phyloP scores from a whole-genome alignment of 768 basidiomycete genomes.

The Dentipellis fragilis region DNA sequence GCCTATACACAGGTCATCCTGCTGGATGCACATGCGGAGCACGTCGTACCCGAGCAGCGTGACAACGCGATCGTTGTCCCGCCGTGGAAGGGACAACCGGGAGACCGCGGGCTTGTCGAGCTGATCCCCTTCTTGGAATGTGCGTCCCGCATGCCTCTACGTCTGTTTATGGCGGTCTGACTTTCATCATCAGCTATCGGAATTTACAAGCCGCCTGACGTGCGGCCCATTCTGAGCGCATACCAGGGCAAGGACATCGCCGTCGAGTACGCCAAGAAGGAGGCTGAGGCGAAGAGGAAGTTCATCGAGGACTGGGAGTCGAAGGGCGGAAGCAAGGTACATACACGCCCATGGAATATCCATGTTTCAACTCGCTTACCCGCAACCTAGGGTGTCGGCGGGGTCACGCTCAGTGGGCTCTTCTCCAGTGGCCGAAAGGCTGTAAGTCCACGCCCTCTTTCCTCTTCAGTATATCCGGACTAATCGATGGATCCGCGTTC shows the following conservation, averaged over 20 bases:
- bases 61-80: conserved; percentile 82
- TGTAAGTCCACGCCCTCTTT: conserved; percentile 13
- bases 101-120: conserved; percentile 72
- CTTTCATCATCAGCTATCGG: conserved; percentile 57
- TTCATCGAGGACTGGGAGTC: conserved; percentile 77
- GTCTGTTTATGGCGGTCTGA: neutral
- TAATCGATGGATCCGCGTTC: neutral
- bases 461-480: neutral
- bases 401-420: conserved; percentile 35
- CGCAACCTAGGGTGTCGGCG: conserved; percentile 20
- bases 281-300: conserved; percentile 69
- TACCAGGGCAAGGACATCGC: conserved; percentile 88
- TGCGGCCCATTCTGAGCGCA: conserved; percentile 76
- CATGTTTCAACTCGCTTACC: neutral
- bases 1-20: conserved; percentile 84
- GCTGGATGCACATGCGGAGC: conserved; percentile 78
- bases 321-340: conserved; percentile 16
- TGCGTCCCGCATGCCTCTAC: conserved; percentile 19
- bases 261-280: conserved; percentile 79
- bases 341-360: neutral
- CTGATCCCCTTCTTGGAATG: conserved; percentile 98
- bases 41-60: conserved; percentile 63
- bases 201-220: conserved; percentile 81
- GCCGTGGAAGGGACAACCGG: conserved; percentile 75
- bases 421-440: conserved; percentile 26